Evolutionary conservation across 345 rosid genomes (phyloP).

Genomic region (Arabis alpina): DNA sequence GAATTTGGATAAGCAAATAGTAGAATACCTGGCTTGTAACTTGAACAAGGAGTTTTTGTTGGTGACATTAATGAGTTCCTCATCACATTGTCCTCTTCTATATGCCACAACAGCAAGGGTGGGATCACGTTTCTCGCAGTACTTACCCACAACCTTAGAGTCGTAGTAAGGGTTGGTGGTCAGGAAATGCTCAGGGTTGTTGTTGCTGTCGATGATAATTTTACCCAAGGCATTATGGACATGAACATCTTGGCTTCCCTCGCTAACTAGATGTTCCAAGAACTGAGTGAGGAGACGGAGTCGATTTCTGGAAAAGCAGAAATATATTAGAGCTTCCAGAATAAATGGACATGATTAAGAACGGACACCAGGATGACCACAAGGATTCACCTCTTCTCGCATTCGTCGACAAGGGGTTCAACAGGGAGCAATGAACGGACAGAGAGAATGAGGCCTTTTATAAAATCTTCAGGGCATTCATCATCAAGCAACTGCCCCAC

Average conservation of each 20-base stretch:
- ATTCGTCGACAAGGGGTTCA: conserved; percentile 86
- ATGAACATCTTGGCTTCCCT: conserved; percentile 99
- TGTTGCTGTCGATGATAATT: conserved; percentile 97
- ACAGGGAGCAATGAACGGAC: conserved; percentile 82
- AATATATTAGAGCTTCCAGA: conserved; percentile 35
- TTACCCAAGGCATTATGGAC: conserved; percentile 99
- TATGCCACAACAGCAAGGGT: conserved; percentile 98
- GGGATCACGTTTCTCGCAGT: conserved; percentile 99
- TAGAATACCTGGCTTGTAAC: conserved; percentile 90
- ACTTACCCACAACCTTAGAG: conserved; percentile 96
- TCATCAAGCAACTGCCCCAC: conserved; percentile 94
- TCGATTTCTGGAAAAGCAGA: conserved; percentile 73
- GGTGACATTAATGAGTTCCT: conserved; percentile 95
- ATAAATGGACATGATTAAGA: conserved; percentile 10
- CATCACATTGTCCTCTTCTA: conserved; percentile 97
- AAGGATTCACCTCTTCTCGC: conserved; percentile 74
- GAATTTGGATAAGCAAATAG: conserved; percentile 9
- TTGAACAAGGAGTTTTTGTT: conserved; percentile 96
- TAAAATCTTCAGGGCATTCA: conserved; percentile 98
- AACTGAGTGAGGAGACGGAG: conserved; percentile 99
- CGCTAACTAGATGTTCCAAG: conserved; percentile 99
- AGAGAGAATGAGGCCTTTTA: conserved; percentile 96
- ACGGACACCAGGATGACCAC: conserved; percentile 21
- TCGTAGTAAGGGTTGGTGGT: conserved; percentile 99
- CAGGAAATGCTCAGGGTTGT: conserved; percentile 98